Conservation (phyloP, 2,329 filamentous ascomycete species). For the Alternaria alternata region DNA sequence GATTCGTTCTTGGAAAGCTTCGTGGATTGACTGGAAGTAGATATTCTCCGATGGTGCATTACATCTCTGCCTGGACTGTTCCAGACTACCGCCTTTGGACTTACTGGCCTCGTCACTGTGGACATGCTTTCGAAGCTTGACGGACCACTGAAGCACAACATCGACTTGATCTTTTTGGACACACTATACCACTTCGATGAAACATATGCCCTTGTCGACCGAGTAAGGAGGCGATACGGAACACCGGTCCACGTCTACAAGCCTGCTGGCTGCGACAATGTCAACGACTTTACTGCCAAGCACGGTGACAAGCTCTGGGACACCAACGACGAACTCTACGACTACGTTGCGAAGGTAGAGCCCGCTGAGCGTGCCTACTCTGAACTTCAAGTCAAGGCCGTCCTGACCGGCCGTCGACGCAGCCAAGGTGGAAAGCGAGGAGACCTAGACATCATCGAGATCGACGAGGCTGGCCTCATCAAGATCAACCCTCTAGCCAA, state of each 20-base stretch:
- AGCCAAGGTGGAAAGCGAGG: conserved; percentile 94
- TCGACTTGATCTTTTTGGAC: conserved; percentile 64
- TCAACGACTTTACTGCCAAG: conserved; percentile 78
- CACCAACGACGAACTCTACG: conserved; percentile 85
- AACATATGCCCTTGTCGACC: conserved; percentile 64
- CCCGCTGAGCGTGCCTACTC: conserved; percentile 90
- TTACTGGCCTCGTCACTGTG: conserved; percentile 62
- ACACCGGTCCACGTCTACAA: conserved; percentile 89
- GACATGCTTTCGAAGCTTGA: conserved; percentile 77
- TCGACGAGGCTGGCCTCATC: conserved; percentile 89
- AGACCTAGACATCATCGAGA: conserved; percentile 87
- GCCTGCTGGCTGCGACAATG: conserved; percentile 76
- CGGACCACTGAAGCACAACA: conserved; percentile 64
- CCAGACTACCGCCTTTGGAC: conserved; percentile 61
- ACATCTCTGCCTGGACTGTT: conserved; percentile 87
- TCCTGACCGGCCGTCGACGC: conserved; percentile 88
- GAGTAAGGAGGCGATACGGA: conserved; percentile 77
- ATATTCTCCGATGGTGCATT: conserved; percentile 91
- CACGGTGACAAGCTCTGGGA: conserved; percentile 89
- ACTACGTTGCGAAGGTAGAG: conserved; percentile 98
- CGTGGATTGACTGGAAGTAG: conserved; percentile 53
- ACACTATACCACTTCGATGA: conserved; percentile 62
- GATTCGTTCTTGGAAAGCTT: neutral
- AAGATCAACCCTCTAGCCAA: conserved; percentile 98
- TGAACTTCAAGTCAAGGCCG: conserved; percentile 85